Base-by-base conservation (phyloP, 2,329 filamentous ascomycete species). In the Neospermospora avenae region DNA sequence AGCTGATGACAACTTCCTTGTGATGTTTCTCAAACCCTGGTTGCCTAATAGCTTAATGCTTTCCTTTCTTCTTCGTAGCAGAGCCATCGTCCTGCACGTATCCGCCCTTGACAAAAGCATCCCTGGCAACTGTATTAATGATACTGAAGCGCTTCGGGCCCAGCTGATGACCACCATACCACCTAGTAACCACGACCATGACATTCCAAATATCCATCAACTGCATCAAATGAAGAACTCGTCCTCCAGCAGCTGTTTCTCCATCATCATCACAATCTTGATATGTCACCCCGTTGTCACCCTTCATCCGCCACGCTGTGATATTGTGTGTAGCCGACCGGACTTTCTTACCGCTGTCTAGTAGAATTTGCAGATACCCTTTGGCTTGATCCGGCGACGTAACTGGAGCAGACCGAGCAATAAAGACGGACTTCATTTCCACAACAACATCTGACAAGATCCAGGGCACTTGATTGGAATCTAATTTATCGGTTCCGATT, bases 181-280 rank as follows among this genome's bases (percentile, higher is more conserved):
- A 99, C 64, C 95, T 79, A 41, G 90, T 92, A 28, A 99, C 93
- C 3, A 99, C 88, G 0, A 99, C 91, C 78, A 98, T 88, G 16
- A 89, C 88, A 74, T 96, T 85, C 92, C 93, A 97, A 11, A 96
- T 81, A 70, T 93, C 90, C 90, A 97, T 97, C 63, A 96, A 77
- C 77, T 97, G 92, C 86, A 99, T 88, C 31, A 99, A 78, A 76
- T 96, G 91, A 62, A 98, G 76, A 70, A 99, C 75, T 44, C 95
- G 82, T 0, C 89, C 87, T 0, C 95, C 95, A 0, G 95, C 95
- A 5, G 95, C 95, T 25, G 90, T 90, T 80, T 99, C 95, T 2
- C 95, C 95, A 73, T 99, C 95, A 70, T 99, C 95, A 69, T 99
- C 90, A 71, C 88, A 97, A 75, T 99, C 95, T 74, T 98, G 93